Evolutionary conservation across 805 yeast species (phyloP).

Genomic region (Metschnikowia sp.): DNA sequence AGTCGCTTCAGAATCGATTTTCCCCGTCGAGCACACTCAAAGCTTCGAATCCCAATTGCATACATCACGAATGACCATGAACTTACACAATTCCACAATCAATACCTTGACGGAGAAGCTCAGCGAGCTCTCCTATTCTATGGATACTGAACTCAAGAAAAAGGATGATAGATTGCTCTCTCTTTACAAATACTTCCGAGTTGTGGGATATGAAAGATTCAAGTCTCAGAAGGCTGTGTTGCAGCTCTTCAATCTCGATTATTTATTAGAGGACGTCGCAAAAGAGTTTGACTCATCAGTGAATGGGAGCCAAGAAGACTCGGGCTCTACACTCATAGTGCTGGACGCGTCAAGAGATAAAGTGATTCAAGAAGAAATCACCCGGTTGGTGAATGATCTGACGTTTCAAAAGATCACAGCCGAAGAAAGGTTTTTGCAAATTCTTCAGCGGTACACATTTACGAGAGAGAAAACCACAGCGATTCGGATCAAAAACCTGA

Average conservation of each 20-base stretch:
- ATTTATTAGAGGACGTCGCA: conserved; percentile 27
- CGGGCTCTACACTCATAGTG: conserved; percentile 3
- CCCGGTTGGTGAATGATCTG: conserved; percentile 37
- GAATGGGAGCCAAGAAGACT: conserved; percentile 10
- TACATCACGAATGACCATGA: conserved; percentile 33
- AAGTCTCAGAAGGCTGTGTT: conserved; percentile 27
- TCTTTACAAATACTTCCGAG: conserved; percentile 24
- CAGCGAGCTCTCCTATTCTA: conserved; percentile 34
- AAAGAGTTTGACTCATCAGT: conserved; percentile 13
- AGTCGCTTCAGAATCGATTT: conserved; percentile 1
- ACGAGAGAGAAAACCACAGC: conserved; percentile 14
- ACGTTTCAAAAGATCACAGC: conserved; percentile 32
- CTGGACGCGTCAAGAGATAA: conserved; percentile 28
- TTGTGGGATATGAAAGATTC: conserved; percentile 24
- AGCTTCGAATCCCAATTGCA: conserved; percentile 38
- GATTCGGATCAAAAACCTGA: conserved; percentile 3
- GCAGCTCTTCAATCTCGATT: conserved; percentile 30
- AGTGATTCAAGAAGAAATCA: conserved; percentile 40
- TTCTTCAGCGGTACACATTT: conserved; percentile 7
- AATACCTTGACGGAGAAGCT: conserved; percentile 36
- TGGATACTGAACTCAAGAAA: conserved; percentile 37
- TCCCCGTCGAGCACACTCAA: conserved; percentile 17
- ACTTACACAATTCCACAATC: conserved; percentile 31
- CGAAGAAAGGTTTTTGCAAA: conserved; percentile 26
- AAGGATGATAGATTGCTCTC: conserved; percentile 32